Evolutionary conservation across 805 yeast genomes (phyloP).

Genomic region (Hanseniaspora jakobsenii): DNA sequence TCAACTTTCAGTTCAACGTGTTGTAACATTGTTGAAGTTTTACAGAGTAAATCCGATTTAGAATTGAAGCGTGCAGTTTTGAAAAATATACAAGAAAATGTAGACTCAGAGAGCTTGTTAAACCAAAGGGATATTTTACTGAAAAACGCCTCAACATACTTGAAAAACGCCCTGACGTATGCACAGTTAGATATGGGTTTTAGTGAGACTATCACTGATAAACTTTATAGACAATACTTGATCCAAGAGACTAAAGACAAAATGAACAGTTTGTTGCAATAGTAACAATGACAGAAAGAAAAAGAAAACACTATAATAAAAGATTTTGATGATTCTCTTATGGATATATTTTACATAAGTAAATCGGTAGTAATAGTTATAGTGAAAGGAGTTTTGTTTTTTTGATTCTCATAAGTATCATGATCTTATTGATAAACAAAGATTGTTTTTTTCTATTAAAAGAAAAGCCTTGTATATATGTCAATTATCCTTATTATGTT

Average conservation of each 20-base stretch:
- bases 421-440: no score
- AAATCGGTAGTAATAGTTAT: no score
- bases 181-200: slow-evolving; percentile 1
- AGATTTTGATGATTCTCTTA: no score
- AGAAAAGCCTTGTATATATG: no score
- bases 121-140: neutral
- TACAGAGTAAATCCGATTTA: slow-evolving; percentile 1
- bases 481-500: no score
- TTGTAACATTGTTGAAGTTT: neutral
- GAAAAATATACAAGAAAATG: neutral
- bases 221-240: slow-evolving; percentile 1
- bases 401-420: no score
- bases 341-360: no score
- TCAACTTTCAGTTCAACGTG: neutral
- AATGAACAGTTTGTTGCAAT: no score
- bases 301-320: neutral
- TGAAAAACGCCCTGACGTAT: slow-evolving; percentile 3
- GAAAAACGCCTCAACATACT: neutral
- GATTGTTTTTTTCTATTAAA: no score
- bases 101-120: no score
- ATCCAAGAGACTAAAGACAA: neutral
- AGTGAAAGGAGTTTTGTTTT: no score
- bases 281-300: no score
- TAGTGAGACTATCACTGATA: slow-evolving; percentile 3
- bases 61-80: neutral